Conservation (phyloP, 257 asterid genomes). For the Penstemon eatonii region DNA sequence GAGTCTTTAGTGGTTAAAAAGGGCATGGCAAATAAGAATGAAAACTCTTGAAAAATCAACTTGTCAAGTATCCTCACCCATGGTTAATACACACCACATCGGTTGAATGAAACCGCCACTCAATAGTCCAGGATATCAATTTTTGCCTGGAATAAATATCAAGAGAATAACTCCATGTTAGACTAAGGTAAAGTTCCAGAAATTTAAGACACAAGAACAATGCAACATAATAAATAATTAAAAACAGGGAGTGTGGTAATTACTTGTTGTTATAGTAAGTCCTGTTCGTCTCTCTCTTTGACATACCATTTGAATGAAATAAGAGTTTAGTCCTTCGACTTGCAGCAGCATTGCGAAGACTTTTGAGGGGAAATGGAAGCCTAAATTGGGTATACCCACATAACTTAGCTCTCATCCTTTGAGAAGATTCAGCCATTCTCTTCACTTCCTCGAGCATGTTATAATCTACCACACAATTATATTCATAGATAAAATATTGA, state of each 20-base stretch:
- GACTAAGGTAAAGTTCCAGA: background rate
- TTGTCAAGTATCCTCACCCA: conserved; percentile 53
- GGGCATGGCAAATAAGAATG: background rate
- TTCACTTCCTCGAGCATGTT: conserved; percentile 89
- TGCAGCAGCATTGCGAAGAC: conserved; percentile 64
- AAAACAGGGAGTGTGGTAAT: background rate
- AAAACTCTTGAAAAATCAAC: background rate
- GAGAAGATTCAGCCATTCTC: conserved; percentile 82
- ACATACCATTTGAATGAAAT: conserved; percentile 72
- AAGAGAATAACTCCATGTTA: background rate
- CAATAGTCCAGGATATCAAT: conserved; percentile 83
- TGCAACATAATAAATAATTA: no score
- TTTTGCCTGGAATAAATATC: conserved; percentile 54
- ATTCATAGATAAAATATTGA: background rate
- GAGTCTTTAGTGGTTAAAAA: background rate
- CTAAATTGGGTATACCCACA: conserved; percentile 45
- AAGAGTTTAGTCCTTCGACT: conserved; percentile 56
- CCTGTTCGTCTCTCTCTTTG: conserved; percentile 61
- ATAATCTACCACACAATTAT: conserved; percentile 49
- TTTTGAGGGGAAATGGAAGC: conserved; percentile 59
- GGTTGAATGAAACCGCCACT: conserved; percentile 82
- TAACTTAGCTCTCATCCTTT: conserved; percentile 58
- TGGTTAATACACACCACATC: conserved; percentile 69
- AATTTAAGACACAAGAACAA: background rate
- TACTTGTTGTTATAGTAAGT: conserved; percentile 61